Evolutionary conservation across 768 basidiomycete species (phyloP), one percentile per base, ranked within the genome.

Genomic region (Amanita rubescens): DNA sequence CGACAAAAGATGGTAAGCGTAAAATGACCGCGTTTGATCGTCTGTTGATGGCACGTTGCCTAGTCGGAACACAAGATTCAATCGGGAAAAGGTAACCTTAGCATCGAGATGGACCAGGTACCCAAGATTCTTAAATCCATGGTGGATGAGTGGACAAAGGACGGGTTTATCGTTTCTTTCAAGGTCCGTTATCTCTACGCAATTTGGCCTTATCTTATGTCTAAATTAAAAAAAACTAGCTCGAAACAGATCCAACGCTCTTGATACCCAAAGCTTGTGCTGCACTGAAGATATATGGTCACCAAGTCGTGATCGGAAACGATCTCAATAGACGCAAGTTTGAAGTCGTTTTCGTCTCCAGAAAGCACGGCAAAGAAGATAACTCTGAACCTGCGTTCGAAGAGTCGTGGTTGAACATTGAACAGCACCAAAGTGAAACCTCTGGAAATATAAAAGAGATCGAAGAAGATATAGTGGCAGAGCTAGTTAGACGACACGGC

Each of bases 41-140:
- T n/a, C n/a, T n/a, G n/a, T n/a, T n/a, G n/a, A n/a, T n/a, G n/a
- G n/a, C n/a, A n/a, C n/a, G n/a, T n/a, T n/a, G n/a, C n/a, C n/a
- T n/a, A 96, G 95, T 87, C 92, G 1, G 93, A 92, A 69, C 96
- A 99, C 71, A 99, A 99, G 72, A 98, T 99, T 34, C 95, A 98
- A 63, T 96, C 94, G 0, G 90, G 91, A 25, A 94, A 95, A 64
- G 95, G 94, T 1, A 94, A 86, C 59, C 72, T 98, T 22, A 80
- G 82, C 43, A 89, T 98, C 53, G 94, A 98, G 68, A 99, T 98
- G 96, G 96, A 99, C 64, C 94, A 97, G 67, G 94, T 98, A 0
- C 96, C 96, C 7, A 99, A 99, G 69, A 85, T 97, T 33, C 72
- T 99, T 43, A 89, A 90, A 67, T 88, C 93, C 0, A 74, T 99